phyloP scores from a whole-genome alignment of 169 alveolate genomes.

The Plasmodium vivax region DNA sequence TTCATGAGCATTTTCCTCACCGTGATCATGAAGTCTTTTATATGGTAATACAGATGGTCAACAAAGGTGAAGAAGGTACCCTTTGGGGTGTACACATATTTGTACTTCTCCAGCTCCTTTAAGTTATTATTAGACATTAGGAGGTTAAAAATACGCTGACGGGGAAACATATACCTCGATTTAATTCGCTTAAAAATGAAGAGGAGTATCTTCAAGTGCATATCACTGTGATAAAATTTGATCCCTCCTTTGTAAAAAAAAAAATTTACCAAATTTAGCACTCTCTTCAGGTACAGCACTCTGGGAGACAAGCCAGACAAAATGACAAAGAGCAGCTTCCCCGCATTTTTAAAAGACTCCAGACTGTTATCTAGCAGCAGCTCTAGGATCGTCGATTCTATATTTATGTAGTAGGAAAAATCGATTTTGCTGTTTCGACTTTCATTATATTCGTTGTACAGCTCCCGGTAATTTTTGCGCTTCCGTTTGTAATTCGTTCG shows the following conservation, averaged over 20 bases:
- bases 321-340: conserved; percentile 47
- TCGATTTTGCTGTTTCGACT: not conserved
- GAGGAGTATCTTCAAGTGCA: conserved; percentile 10
- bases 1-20: conserved; percentile 17
- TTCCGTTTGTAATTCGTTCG: not conserved
- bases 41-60: conserved; percentile 21
- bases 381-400: conserved; percentile 50
- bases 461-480: conserved; percentile 22
- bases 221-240: conserved; percentile 47
- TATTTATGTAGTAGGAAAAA: conserved; percentile 45
- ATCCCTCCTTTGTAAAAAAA: conserved; percentile 66
- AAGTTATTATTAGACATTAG: conserved; percentile 38
- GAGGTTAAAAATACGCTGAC: conserved; percentile 22
- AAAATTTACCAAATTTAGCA: conserved; percentile 34
- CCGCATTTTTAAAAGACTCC: conserved; percentile 67
- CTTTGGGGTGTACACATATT: conserved; percentile 6
- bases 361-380: conserved; percentile 45
- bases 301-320: conserved; percentile 32
- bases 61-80: not conserved
- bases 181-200: conserved; percentile 14
- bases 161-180: not conserved
- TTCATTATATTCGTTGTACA: not conserved
- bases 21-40: conserved; percentile 23
- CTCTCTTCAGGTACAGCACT: conserved; percentile 26
- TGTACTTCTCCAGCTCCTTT: conserved; percentile 11